phyloP scores from a whole-genome alignment of 192 early-diverging fungal species.

The Chytriomyces sp. region DNA sequence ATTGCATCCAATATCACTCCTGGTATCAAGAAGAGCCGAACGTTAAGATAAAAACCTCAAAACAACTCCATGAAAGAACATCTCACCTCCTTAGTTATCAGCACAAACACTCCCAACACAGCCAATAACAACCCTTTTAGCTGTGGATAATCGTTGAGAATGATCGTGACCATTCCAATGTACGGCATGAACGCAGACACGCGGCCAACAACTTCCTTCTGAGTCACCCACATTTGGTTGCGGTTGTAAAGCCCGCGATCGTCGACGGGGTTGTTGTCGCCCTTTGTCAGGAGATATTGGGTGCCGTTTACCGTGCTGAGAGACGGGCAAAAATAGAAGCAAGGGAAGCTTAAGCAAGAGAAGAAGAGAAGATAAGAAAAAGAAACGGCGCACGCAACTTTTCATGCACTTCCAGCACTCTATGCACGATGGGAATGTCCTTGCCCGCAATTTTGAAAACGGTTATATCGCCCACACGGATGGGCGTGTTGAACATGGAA shows the following conservation, averaged over 20 bases:
- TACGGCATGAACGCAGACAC: constrained; percentile 90
- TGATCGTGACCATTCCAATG: constrained; percentile 94
- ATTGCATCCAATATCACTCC: no score
- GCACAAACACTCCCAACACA: constrained; percentile 58
- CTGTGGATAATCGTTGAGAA: constrained; percentile 95
- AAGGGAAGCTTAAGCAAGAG: no score
- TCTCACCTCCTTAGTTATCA: constrained; percentile 46
- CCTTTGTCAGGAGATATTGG: constrained; percentile 93
- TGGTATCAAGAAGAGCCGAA: no score
- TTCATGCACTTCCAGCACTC: constrained; percentile 90
- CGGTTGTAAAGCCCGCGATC: constrained; percentile 86
- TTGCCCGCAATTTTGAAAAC: constrained; percentile 91
- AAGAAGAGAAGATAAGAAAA: background rate
- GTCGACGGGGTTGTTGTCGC: constrained; percentile 91
- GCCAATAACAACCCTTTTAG: constrained; percentile 82
- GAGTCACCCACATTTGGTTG: constrained; percentile 89
- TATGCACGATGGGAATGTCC: constrained; percentile 95
- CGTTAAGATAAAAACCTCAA: no score
- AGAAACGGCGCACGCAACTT: constrained; percentile 57
- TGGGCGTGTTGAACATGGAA: constrained; percentile 70
- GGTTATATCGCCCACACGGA: constrained; percentile 89
- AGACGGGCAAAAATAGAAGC: no score
- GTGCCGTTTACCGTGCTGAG: constrained; percentile 63
- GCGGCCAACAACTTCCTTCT: constrained; percentile 87
- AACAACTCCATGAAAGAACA: no score